phyloP scores from a whole-genome alignment of 1,284 basidiomycete species.

The Cryptococcus jaspeensis region DNA sequence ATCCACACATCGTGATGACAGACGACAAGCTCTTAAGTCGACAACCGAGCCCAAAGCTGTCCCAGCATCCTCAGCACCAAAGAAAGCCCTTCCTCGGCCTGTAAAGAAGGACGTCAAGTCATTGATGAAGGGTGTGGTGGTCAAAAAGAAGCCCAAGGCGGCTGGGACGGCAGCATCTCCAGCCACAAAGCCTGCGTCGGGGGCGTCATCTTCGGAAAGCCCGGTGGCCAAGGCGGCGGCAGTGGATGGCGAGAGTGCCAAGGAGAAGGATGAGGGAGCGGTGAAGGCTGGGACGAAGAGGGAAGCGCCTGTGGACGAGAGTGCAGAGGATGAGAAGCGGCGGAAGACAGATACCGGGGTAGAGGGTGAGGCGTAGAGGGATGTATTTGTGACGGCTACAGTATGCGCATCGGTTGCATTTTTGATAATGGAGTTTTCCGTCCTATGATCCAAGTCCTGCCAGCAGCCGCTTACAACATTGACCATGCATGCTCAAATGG shows the following conservation, averaged over 20 bases:
- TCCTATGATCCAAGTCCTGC: too few species aligned
- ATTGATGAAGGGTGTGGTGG: slow-evolving; percentile 50
- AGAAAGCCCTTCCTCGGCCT: too few species aligned
- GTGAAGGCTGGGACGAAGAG: neutral
- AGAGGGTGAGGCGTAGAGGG: neutral
- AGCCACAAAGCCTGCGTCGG: neutral
- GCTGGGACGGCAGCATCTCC: neutral
- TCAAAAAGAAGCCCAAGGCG: slow-evolving; percentile 47
- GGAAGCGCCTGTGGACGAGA: slow-evolving; percentile 8
- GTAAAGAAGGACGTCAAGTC: slow-evolving; percentile 47
- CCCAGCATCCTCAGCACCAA: slow-evolving; percentile 8
- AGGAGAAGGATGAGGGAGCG: neutral
- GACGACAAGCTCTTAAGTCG: too few species aligned
- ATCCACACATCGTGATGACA: too few species aligned
- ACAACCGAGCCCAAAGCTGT: too few species aligned
- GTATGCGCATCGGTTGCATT: too few species aligned
- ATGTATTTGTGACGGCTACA: too few species aligned
- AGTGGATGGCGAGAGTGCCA: neutral
- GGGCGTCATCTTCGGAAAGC: neutral
- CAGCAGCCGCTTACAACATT: too few species aligned
- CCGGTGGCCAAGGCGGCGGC: neutral
- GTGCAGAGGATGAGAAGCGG: slow-evolving; percentile 17
- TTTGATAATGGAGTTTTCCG: too few species aligned
- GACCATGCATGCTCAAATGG: too few species aligned
- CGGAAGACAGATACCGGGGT: slow-evolving; percentile 16